These are phyloP conservation scores for Candida xiaguanensis DNA, from an alignment of 805 yeast species.

Conservation along the genomic window DNA sequence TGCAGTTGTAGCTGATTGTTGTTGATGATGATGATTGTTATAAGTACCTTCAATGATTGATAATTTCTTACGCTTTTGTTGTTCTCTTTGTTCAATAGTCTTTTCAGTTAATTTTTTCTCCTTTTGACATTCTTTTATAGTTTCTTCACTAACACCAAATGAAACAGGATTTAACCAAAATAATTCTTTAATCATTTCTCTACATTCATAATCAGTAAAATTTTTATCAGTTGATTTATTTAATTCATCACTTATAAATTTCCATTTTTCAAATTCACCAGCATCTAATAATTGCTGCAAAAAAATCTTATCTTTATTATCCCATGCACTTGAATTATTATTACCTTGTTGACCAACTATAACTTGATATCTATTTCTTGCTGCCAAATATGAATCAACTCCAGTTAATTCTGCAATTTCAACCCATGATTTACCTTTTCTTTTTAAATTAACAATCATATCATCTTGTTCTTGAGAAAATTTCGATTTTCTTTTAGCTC, in stretches of 20 bases:
- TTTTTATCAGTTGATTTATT: conserved; percentile 50
- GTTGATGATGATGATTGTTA: conserved; percentile 1
- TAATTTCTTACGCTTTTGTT: conserved; percentile 9
- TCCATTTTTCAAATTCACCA: conserved; percentile 71
- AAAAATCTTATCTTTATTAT: conserved; percentile 47
- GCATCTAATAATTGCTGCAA: conserved; percentile 57
- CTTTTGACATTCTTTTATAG: conserved; percentile 36
- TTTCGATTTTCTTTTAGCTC: conserved; percentile 62
- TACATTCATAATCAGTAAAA: conserved; percentile 51
- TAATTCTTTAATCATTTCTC: conserved; percentile 49
- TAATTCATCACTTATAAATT: conserved; percentile 58
- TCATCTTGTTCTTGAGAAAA: conserved; percentile 67
- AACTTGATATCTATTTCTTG: conserved; percentile 75
- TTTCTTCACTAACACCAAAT: conserved; percentile 54
- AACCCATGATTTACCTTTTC: conserved; percentile 65
- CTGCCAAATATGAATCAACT: conserved; percentile 67
- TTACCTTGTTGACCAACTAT: conserved; percentile 78
- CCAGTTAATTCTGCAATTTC: conserved; percentile 65
- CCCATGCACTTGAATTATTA: conserved; percentile 65
- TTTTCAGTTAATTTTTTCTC: conserved; percentile 35
- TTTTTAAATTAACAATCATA: conserved; percentile 57
- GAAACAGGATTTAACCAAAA: conserved; percentile 52
- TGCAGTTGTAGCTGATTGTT: conserved; percentile 4
- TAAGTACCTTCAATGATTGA: conserved; percentile 8
- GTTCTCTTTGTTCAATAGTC: conserved; percentile 20